Percentiles rank a stretch among this genome's conserved stretches.
These are phyloP conservation scores for Vitis hybrid DNA, from an alignment of 177 flowering plant species.

Conservation along the genomic window DNA sequence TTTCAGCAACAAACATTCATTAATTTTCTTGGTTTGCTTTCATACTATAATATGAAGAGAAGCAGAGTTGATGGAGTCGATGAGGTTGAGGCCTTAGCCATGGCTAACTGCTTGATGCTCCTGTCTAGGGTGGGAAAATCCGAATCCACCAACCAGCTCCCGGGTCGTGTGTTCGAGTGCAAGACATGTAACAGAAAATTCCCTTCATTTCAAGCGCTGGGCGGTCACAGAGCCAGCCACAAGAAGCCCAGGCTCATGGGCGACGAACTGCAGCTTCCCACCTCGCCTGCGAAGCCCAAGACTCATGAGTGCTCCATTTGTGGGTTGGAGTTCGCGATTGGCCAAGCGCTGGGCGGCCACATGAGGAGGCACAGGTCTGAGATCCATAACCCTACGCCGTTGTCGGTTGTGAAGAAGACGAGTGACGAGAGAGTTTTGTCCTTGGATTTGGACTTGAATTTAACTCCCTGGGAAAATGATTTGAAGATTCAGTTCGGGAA, in stretches of 20 bases:
- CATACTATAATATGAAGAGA: conserved; percentile 18
- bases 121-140: conserved; percentile 20
- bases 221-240: conserved; percentile 61
- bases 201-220: conserved; percentile 51
- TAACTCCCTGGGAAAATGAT: conserved; percentile 28
- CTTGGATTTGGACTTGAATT: conserved; percentile 40
- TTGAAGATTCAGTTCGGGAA: conserved; percentile 22
- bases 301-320: conserved; percentile 55
- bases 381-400: neutral
- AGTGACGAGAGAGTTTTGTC: conserved; percentile 26
- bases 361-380: conserved; percentile 50
- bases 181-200: conserved; percentile 46
- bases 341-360: conserved; percentile 69
- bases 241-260: conserved; percentile 29
- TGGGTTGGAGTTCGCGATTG: conserved; percentile 45
- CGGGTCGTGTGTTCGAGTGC: conserved; percentile 29
- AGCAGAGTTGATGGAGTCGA: conserved; percentile 2
- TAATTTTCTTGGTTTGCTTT: no score
- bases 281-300: conserved; percentile 28
- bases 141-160: neutral
- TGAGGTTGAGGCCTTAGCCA: conserved; percentile 5
- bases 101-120: conserved; percentile 30
- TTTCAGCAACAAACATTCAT: no score
- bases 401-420: conserved; percentile 26
- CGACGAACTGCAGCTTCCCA: neutral